Percentiles rank a stretch among this genome's conserved stretches.
Evolutionary conservation across 164 flowering plant species (phyloP).

Genomic region (Magnolia changhungtana): DNA sequence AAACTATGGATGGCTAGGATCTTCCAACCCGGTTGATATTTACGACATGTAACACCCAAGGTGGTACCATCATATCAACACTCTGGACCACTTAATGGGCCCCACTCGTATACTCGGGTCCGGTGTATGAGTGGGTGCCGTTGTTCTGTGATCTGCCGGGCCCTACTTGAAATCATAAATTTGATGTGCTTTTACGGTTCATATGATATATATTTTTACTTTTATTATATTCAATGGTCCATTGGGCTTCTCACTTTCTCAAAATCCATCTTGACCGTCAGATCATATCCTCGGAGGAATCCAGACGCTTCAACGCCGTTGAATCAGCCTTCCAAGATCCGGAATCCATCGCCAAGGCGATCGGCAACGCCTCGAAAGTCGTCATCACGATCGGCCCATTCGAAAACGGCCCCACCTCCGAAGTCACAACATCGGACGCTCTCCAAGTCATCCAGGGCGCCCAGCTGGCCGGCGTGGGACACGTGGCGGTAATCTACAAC

Average conservation of each 20-base stretch:
- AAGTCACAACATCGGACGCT: slow-evolving; percentile 63
- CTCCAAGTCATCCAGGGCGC: slow-evolving; percentile 70
- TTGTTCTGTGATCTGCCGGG: background rate
- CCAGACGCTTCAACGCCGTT: slow-evolving; percentile 78
- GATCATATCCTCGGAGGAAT: slow-evolving; percentile 74
- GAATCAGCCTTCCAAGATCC: slow-evolving; percentile 56
- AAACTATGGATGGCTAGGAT: too few species aligned
- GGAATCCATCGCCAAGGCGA: slow-evolving; percentile 80
- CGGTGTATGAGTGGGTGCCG: too few species aligned
- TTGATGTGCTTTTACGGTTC: too few species aligned
- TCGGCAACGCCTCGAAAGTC: slow-evolving; percentile 90
- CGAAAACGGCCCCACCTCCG: slow-evolving; percentile 64
- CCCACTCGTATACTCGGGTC: too few species aligned
- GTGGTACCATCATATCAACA: too few species aligned
- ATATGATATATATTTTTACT: too few species aligned
- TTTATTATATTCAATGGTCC: too few species aligned
- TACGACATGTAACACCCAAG: too few species aligned
- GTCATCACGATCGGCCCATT: slow-evolving; percentile 80
- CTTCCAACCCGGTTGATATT: too few species aligned
- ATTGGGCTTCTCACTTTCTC: background rate
- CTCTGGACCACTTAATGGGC: too few species aligned
- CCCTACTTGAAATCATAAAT: background rate
- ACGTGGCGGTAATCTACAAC: slow-evolving; percentile 74
- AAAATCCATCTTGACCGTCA: slow-evolving; percentile 17
- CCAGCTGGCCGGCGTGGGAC: slow-evolving; percentile 74